Conservation (phyloP, 495 filamentous ascomycete species). For the Penicillium taxi region DNA sequence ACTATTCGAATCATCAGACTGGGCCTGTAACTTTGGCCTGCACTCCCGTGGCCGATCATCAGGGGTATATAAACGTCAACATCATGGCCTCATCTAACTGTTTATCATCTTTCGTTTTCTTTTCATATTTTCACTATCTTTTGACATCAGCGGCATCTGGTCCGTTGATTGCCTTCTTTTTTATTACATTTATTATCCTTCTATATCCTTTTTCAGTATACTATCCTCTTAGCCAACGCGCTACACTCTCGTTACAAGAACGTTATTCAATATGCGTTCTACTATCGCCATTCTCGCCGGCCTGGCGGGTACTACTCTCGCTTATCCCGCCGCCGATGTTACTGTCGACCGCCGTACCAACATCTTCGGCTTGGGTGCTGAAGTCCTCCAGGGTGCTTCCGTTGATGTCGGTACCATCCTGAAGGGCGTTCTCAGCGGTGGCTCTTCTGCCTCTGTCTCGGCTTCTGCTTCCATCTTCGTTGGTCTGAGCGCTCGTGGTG, state of each 20-base stretch:
- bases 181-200: conserved; percentile 14
- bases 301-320: conserved; percentile 31
- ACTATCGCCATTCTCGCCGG: conserved; percentile 31
- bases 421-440: conserved; percentile 18
- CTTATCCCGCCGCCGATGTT: conserved; percentile 25
- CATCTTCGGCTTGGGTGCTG: conserved; percentile 17
- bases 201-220: conserved; percentile 11
- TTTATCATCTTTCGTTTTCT: conserved; percentile 17
- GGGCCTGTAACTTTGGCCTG: neutral
- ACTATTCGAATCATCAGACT: conserved; percentile 1
- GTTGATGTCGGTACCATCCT: conserved; percentile 17
- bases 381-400: conserved; percentile 11
- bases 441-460: conserved; percentile 10
- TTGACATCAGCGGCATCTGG: conserved; percentile 20
- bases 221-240: conserved; percentile 3
- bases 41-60: no score
- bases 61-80: conserved; percentile 39
- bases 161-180: conserved; percentile 12
- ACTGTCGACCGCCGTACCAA: conserved; percentile 26
- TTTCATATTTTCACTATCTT: conserved; percentile 17
- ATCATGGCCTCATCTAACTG: conserved; percentile 18
- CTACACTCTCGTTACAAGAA: conserved; percentile 17
- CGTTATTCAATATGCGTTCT: conserved; percentile 31
- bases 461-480: conserved; percentile 22
- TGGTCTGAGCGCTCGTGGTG: conserved; percentile 30